A percentile compares a stretch with the other conserved stretches of the same genome.
These are phyloP conservation scores for Amesomyces nigricolor DNA, from an alignment of 2,329 filamentous ascomycete species.

Conservation along the genomic window DNA sequence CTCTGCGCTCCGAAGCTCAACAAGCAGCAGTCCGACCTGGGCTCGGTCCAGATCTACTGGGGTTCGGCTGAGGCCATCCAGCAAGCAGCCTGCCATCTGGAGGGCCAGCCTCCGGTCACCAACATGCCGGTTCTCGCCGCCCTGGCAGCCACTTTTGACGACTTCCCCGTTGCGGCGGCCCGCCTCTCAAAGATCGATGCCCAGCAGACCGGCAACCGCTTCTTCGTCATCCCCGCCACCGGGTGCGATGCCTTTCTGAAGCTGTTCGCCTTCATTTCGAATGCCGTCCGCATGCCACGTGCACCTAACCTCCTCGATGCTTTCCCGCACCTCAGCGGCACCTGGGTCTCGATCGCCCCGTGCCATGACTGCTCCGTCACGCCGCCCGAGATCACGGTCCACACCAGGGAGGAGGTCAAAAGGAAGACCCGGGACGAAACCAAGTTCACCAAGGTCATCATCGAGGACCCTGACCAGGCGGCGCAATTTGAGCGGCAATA, in stretches of 20 bases:
- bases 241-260: conserved; percentile 20
- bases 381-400: conserved; percentile 15
- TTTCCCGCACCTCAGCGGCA: conserved; percentile 6
- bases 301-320: neutral
- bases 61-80: neutral
- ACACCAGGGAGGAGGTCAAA: neutral
- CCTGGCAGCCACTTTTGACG: neutral
- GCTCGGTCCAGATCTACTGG: neutral
- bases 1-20: neutral
- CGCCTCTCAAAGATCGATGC: conserved; percentile 18
- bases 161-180: neutral
- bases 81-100: conserved; percentile 4
- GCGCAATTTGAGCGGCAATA: conserved; percentile 14
- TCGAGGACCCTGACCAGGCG: conserved; percentile 20
- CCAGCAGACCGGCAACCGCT: neutral
- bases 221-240: conserved; percentile 10
- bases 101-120: neutral
- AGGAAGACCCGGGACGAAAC: neutral
- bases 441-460: conserved; percentile 1
- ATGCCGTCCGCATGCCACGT: conserved; percentile 3
- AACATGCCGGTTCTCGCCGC: conserved; percentile 9
- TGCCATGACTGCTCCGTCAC: conserved; percentile 18
- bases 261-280: conserved; percentile 11
- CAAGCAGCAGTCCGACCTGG: neutral
- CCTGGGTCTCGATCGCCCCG: conserved; percentile 10